phyloP scores from a whole-genome alignment of 2,329 filamentous ascomycete genomes.

The Coniochaeta sp. region DNA sequence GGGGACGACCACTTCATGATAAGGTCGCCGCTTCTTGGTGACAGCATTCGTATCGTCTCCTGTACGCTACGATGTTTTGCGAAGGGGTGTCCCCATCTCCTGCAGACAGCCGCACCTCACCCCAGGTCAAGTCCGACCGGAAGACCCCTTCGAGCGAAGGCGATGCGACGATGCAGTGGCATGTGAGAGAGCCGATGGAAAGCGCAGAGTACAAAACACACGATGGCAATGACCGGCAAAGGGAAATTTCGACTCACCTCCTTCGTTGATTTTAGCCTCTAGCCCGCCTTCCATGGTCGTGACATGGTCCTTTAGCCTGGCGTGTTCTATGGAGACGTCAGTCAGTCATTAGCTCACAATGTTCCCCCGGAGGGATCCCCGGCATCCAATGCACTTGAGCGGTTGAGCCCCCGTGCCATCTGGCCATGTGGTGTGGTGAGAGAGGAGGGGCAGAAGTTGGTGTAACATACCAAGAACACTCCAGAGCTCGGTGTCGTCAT shows the following conservation, averaged over 20 bases:
- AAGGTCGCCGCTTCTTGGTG: too few relatives aligned
- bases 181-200: slow-evolving; percentile 19
- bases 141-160: not conserved
- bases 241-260: slow-evolving; percentile 58
- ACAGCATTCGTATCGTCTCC: slow-evolving; percentile 4
- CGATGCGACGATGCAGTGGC: not conserved
- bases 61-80: slow-evolving; percentile 4
- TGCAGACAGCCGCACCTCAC: not conserved
- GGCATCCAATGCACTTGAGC: not conserved
- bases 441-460: not conserved
- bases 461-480: slow-evolving; percentile 70
- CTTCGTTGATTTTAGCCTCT: slow-evolving; percentile 88
- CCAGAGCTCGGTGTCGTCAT: slow-evolving; percentile 97
- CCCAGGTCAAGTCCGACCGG: not conserved
- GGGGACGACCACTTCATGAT: too few relatives aligned
- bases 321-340: slow-evolving; percentile 63
- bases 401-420: not conserved
- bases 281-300: slow-evolving; percentile 80
- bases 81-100: not conserved
- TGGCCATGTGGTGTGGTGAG: not conserved
- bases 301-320: slow-evolving; percentile 86
- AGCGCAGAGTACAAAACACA: slow-evolving; percentile 11
- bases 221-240: slow-evolving; percentile 11
- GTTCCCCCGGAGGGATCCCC: slow-evolving; percentile 12
- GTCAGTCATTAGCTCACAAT: slow-evolving; percentile 25